A percentile compares a stretch with the other conserved stretches of the same genome.
These are phyloP conservation scores for Wickerhamiella sergipiensis DNA, from an alignment of 805 yeast species.

Conservation along the genomic window DNA sequence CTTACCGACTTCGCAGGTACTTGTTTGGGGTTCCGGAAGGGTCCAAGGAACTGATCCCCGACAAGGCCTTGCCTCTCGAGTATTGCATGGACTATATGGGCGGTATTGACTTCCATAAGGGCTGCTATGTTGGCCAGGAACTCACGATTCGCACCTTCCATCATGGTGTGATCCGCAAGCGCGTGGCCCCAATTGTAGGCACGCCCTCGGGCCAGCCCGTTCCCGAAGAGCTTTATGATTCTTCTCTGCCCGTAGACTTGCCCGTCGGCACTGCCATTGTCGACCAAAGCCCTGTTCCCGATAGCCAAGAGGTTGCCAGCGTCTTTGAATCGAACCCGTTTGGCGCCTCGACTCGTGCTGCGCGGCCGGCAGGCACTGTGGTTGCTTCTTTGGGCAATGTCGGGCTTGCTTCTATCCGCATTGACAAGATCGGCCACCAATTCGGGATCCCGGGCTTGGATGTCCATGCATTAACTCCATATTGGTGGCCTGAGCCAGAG, in stretches of 20 bases:
- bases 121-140: slow-evolving; percentile 96
- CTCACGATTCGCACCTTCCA: slow-evolving; percentile 78
- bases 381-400: slow-evolving; percentile 41
- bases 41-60: slow-evolving; percentile 32
- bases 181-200: slow-evolving; percentile 58
- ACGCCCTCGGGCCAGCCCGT: slow-evolving; percentile 14
- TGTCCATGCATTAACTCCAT: slow-evolving; percentile 45
- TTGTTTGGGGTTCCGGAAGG: slow-evolving; percentile 43
- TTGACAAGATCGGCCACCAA: slow-evolving; percentile 23
- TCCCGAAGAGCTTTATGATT: slow-evolving; percentile 10
- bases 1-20: slow-evolving; percentile 33
- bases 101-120: slow-evolving; percentile 77
- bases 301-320: neutral
- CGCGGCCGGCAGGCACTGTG: slow-evolving; percentile 45
- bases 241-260: slow-evolving; percentile 8
- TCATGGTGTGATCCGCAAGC: slow-evolving; percentile 68
- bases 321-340: neutral
- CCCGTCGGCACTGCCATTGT: slow-evolving; percentile 5
- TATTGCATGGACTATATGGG: slow-evolving; percentile 66
- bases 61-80: slow-evolving; percentile 65
- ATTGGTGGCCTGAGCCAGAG: slow-evolving; percentile 56
- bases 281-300: slow-evolving; percentile 14
- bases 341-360: neutral
- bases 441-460: slow-evolving; percentile 23
- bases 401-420: slow-evolving; percentile 52